Evolutionary conservation across 495 filamentous ascomycete genomes (phyloP).

Genomic region (Pseudoneurospora amorphoporcata): DNA sequence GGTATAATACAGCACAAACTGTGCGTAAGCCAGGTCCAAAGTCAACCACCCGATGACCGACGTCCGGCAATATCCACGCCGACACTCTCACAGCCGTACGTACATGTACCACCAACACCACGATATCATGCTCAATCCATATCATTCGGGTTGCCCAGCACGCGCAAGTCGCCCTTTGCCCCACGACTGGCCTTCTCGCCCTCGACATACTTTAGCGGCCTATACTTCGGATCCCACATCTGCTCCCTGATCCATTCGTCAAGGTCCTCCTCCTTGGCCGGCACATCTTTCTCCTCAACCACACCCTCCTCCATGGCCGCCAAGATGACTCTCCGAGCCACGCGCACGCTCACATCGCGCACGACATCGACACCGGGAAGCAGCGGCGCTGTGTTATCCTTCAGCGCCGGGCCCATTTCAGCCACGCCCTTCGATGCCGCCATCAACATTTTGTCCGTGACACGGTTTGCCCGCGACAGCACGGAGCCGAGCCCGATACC

Average conservation of each 20-base stretch:
- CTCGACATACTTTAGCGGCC: conserved; percentile 49
- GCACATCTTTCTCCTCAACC: conserved; percentile 50
- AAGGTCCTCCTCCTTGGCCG: conserved; percentile 45
- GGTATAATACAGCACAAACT: neutral
- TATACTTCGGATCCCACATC: conserved; percentile 80
- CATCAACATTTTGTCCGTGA: conserved; percentile 75
- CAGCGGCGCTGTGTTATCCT: conserved; percentile 39
- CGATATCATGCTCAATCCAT: neutral
- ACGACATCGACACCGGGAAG: conserved; percentile 71
- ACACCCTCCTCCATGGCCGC: conserved; percentile 60
- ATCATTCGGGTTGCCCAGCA: conserved; percentile 24
- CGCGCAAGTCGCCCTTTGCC: conserved; percentile 51
- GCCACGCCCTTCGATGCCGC: conserved; percentile 67
- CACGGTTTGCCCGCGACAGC: conserved; percentile 47
- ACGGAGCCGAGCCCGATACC: conserved; percentile 77
- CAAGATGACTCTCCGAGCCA: conserved; percentile 70
- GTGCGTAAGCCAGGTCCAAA: neutral
- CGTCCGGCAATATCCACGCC: neutral
- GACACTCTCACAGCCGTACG: neutral
- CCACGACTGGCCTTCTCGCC: conserved; percentile 36
- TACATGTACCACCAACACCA: neutral
- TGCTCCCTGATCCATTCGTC: conserved; percentile 78
- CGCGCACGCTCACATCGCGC: conserved; percentile 62
- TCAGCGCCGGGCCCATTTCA: conserved; percentile 55
- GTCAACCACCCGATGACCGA: neutral